Evolutionary conservation across 306 rosid genomes (phyloP).

Genomic region (Trichosanthes cucumerina): DNA sequence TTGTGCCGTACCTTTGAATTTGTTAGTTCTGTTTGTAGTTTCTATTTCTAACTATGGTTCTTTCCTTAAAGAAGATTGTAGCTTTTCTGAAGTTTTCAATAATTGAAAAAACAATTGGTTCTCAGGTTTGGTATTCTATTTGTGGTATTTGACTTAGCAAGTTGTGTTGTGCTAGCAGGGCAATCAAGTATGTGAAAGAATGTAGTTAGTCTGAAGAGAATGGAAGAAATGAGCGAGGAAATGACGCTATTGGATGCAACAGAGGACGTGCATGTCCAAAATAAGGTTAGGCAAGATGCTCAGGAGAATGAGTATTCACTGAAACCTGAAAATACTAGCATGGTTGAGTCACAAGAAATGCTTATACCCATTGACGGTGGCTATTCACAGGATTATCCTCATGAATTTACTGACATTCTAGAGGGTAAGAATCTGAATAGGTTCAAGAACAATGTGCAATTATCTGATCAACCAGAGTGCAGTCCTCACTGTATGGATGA

Average conservation of each 20-base stretch:
- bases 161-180: conserved; percentile 16
- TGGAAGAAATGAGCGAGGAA: conserved; percentile 63
- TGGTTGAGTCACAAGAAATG: conserved; percentile 37
- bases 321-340: conserved; percentile 19
- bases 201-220: conserved; percentile 24
- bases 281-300: conserved; percentile 21
- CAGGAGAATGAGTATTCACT: conserved; percentile 29
- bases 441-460: conserved; percentile 16
- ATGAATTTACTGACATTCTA: conserved; percentile 26
- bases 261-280: conserved; percentile 41
- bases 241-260: conserved; percentile 22
- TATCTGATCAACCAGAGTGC: conserved; percentile 29
- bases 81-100: background rate
- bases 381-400: conserved; percentile 18
- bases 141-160: conserved; percentile 15
- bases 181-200: conserved; percentile 15
- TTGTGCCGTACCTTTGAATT: background rate
- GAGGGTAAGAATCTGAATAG: conserved; percentile 31
- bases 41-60: background rate
- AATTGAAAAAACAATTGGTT: background rate
- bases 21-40: background rate
- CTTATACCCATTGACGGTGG: conserved; percentile 24
- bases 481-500: conserved; percentile 21
- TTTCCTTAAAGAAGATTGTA: background rate
- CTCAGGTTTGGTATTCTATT: background rate